Evolutionary conservation across 1,284 basidiomycete genomes (phyloP).

Genomic region (Flammula alnicola): DNA sequence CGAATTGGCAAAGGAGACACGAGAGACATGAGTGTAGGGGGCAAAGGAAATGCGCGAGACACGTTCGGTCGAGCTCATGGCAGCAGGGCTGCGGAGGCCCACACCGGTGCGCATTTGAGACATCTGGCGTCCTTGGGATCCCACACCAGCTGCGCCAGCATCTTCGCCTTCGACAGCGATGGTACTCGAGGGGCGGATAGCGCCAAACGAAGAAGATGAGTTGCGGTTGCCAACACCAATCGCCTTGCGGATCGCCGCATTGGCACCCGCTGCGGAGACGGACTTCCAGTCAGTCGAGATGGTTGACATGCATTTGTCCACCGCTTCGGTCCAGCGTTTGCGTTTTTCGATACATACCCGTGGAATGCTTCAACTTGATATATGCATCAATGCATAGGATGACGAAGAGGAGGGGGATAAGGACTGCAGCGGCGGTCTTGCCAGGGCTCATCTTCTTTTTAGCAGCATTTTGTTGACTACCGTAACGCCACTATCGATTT

Average conservation of each 20-base stretch:
- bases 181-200: conserved; percentile 55
- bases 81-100: conserved; percentile 44
- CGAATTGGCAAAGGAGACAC: conserved; percentile 77
- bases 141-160: conserved; percentile 44
- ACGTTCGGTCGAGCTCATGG: conserved; percentile 36
- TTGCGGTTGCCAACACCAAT: conserved; percentile 58
- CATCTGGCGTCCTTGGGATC: conserved; percentile 41
- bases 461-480: conserved; percentile 41
- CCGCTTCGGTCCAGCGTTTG: conserved; percentile 67
- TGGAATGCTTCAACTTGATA: conserved; percentile 61
- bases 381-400: conserved; percentile 55
- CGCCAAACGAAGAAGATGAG: conserved; percentile 62
- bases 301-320: conserved; percentile 85
- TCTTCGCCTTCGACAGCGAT: conserved; percentile 51
- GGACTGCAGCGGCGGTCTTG: conserved; percentile 76
- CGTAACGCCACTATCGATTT: conserved; percentile 39
- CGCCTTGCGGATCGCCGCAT: conserved; percentile 72
- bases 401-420: conserved; percentile 72
- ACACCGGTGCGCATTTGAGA: conserved; percentile 56
- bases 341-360: conserved; percentile 63
- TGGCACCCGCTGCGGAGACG: conserved; percentile 73
- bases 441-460: conserved; percentile 53
- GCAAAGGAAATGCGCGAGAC: conserved; percentile 52
- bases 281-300: conserved; percentile 78
- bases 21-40: conserved; percentile 47